Conservation (phyloP, 2,329 filamentous ascomycete species). For the Cytospora leucostoma region DNA sequence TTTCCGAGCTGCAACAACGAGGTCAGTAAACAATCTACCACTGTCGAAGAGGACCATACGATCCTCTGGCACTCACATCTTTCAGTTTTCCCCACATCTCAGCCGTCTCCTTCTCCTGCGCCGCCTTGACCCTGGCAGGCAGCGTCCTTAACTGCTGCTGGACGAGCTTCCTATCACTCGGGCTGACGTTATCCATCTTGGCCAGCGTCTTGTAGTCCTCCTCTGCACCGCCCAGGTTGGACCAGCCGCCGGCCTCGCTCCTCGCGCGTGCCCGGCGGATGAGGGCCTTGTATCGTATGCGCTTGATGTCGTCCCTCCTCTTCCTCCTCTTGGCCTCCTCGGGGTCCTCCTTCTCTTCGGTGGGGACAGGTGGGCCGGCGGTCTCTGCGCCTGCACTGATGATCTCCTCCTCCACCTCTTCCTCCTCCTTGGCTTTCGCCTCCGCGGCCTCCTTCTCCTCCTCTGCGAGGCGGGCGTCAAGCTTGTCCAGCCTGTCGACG, state of each 20-base stretch:
- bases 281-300: slow-evolving; percentile 81
- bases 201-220: slow-evolving; percentile 76
- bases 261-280: slow-evolving; percentile 76
- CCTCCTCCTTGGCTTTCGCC: slow-evolving; percentile 46
- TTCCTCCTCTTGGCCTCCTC: slow-evolving; percentile 38
- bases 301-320: slow-evolving; percentile 64
- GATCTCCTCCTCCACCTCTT: slow-evolving; percentile 57
- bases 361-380: slow-evolving; percentile 44
- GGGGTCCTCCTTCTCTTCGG: slow-evolving; percentile 32
- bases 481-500: slow-evolving; percentile 68
- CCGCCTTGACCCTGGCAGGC: slow-evolving; percentile 69
- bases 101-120: slow-evolving; percentile 83
- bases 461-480: slow-evolving; percentile 44
- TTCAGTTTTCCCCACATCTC: slow-evolving; percentile 99
- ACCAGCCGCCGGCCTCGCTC: slow-evolving; percentile 74
- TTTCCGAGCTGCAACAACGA: slow-evolving; percentile 64
- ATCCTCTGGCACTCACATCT: slow-evolving; percentile 54
- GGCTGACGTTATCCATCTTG: slow-evolving; percentile 59
- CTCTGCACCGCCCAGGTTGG: slow-evolving; percentile 72
- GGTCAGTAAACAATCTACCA: neutral
- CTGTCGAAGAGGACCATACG: neutral
- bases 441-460: slow-evolving; percentile 51
- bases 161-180: slow-evolving; percentile 68
- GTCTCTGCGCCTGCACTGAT: slow-evolving; percentile 59
- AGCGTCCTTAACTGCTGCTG: slow-evolving; percentile 65